These are phyloP conservation scores for Nicotiana undulata DNA, from an alignment of 257 asterid genomes.

Conservation along the genomic window DNA sequence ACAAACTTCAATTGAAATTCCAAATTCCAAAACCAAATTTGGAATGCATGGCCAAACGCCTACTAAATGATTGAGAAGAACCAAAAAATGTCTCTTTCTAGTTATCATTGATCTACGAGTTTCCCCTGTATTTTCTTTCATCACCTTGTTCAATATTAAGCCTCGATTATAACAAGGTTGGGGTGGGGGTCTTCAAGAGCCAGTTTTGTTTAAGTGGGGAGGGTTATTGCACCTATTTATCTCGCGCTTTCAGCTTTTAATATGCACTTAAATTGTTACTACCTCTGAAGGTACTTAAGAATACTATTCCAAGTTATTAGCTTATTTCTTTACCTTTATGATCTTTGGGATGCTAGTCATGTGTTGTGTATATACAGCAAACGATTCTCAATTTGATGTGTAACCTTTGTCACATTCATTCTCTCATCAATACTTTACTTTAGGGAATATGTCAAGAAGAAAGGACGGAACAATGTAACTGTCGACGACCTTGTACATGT, in stretches of 20 bases:
- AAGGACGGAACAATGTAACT: conserved; percentile 66
- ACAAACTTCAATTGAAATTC: no score
- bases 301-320: background rate
- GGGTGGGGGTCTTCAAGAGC: background rate
- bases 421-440: conserved; percentile 17
- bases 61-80: background rate
- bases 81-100: background rate
- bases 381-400: background rate
- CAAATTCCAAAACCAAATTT: no score
- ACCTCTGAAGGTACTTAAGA: background rate
- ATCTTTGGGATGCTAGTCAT: background rate
- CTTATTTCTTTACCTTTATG: background rate
- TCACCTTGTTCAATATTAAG: background rate
- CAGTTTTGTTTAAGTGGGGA: background rate
- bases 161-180: background rate
- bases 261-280: background rate
- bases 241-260: background rate
- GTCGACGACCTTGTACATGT: conserved; percentile 62
- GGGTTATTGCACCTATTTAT: background rate
- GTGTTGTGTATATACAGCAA: background rate
- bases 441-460: conserved; percentile 62
- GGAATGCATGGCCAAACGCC: no score
- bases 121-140: background rate
- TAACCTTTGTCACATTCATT: background rate
- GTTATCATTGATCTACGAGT: background rate